Evolutionary conservation across 805 yeast species (phyloP).

Genomic region (Metschnikowia santaceciliae): DNA sequence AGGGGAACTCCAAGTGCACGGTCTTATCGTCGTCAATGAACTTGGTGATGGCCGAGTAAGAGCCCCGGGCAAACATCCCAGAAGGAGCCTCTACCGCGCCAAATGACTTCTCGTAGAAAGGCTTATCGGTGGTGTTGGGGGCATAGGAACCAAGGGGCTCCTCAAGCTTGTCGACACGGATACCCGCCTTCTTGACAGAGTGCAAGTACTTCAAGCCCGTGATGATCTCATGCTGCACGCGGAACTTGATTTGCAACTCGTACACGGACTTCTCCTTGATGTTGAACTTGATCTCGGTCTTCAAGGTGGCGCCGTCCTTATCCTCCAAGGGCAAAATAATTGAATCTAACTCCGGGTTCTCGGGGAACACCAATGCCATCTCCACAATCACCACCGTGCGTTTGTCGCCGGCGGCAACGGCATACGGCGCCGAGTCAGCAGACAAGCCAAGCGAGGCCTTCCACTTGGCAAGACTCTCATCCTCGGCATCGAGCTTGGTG

Average conservation of each 20-base stretch:
- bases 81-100: constrained; percentile 80
- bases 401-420: constrained; percentile 65
- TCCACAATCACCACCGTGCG: constrained; percentile 77
- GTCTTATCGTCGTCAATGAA: constrained; percentile 84
- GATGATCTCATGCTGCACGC: constrained; percentile 85
- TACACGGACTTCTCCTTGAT: constrained; percentile 78
- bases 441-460: constrained; percentile 79
- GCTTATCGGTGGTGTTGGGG: constrained; percentile 79
- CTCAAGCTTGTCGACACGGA: constrained; percentile 78
- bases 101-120: constrained; percentile 60
- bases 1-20: constrained; percentile 68
- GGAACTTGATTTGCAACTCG: constrained; percentile 67
- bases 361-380: constrained; percentile 67
- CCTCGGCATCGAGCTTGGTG: constrained; percentile 79
- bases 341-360: constrained; percentile 52
- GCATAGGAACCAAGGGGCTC: constrained; percentile 90
- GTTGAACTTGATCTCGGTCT: constrained; percentile 63
- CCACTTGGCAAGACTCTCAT: constrained; percentile 88
- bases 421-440: constrained; percentile 50
- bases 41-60: constrained; percentile 74
- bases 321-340: constrained; percentile 67
- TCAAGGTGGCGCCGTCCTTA: constrained; percentile 48
- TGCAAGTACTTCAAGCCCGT: constrained; percentile 88
- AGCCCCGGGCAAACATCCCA: constrained; percentile 85
- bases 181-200: constrained; percentile 80